phyloP scores from a whole-genome alignment of 2,329 filamentous ascomycete genomes.

The Xylaria sp. region DNA sequence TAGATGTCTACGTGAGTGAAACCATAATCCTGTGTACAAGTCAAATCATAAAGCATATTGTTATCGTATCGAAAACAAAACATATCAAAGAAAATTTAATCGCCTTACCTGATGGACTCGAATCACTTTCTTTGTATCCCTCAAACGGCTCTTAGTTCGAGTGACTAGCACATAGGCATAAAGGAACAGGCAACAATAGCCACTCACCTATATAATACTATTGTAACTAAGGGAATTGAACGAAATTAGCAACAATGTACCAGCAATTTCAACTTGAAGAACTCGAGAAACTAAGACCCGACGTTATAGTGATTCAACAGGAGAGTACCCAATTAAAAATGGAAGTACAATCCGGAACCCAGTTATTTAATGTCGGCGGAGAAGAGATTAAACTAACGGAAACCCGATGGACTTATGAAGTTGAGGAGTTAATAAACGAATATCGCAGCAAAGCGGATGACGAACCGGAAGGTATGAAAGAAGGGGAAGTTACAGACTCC shows the following conservation, averaged over 20 bases:
- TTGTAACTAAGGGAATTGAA: background rate
- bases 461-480: background rate
- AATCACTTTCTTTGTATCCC: background rate
- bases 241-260: background rate
- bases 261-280: background rate
- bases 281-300: background rate
- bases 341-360: background rate
- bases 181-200: constrained; percentile 24
- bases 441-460: background rate
- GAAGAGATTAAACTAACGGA: background rate
- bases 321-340: background rate
- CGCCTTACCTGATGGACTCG: background rate
- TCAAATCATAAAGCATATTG: background rate
- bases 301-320: background rate
- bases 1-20: background rate
- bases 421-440: background rate
- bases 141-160: background rate
- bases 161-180: background rate
- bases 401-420: background rate
- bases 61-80: background rate
- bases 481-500: background rate
- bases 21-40: background rate
- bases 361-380: background rate
- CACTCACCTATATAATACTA: constrained; percentile 9
- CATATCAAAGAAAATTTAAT: background rate